Percentiles rank a stretch among this genome's conserved stretches.
Conservation (phyloP, 2,329 filamentous ascomycete species). For the Macrophomina pseudophaseolina region DNA sequence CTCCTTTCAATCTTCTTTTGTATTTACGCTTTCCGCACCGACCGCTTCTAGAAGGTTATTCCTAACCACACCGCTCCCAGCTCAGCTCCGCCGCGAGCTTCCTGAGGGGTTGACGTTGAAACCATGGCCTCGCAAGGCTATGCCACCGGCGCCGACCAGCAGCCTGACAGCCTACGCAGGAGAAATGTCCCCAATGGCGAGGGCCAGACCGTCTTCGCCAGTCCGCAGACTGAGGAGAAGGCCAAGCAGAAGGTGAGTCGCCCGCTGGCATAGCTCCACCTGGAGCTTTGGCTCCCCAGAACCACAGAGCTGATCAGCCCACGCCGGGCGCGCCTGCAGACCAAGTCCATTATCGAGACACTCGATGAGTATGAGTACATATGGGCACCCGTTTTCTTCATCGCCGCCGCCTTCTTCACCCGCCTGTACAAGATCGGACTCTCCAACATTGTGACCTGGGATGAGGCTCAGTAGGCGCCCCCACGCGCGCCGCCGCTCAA, state of each 20-base stretch:
- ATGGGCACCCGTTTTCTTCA: slow-evolving; percentile 68
- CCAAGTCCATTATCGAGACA: slow-evolving; percentile 64
- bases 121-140: slow-evolving; percentile 27
- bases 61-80: slow-evolving; percentile 9
- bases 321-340: slow-evolving; percentile 31
- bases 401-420: slow-evolving; percentile 67
- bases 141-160: slow-evolving; percentile 48
- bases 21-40: background rate
- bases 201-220: slow-evolving; percentile 36
- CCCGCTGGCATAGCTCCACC: background rate
- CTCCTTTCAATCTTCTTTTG: slow-evolving; percentile 18
- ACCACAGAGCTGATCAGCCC: slow-evolving; percentile 20
- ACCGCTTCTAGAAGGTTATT: background rate
- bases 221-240: slow-evolving; percentile 49
- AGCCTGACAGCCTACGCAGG: slow-evolving; percentile 51
- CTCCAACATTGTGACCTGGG: slow-evolving; percentile 76
- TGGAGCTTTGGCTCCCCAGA: slow-evolving; percentile 16
- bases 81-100: slow-evolving; percentile 24
- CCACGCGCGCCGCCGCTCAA: slow-evolving; percentile 21
- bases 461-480: slow-evolving; percentile 71
- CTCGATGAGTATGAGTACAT: slow-evolving; percentile 68
- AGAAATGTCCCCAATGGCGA: slow-evolving; percentile 47
- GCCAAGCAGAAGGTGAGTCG: slow-evolving; percentile 53
- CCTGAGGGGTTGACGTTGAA: slow-evolving; percentile 25
- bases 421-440: slow-evolving; percentile 71